Percentiles rank a stretch among this genome's conserved stretches.
These are phyloP conservation scores for Arthrobotrys sinensis DNA, from an alignment of 2,329 filamentous ascomycete species.

Conservation along the genomic window DNA sequence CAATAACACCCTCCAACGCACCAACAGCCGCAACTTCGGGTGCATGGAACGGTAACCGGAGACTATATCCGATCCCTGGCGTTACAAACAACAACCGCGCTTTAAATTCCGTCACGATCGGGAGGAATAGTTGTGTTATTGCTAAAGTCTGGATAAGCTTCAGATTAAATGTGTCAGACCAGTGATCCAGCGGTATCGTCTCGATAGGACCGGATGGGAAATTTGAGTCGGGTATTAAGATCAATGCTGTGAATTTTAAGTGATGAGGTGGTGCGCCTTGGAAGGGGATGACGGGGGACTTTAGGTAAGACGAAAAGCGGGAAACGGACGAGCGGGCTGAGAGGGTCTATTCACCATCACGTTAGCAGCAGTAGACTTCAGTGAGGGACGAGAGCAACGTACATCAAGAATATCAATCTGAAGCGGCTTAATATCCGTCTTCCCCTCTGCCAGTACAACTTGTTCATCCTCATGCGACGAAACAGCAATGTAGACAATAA, in stretches of 20 bases:
- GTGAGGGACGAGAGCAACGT: too few species aligned
- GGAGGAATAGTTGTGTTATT: constrained; percentile 89
- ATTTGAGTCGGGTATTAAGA: constrained; percentile 85
- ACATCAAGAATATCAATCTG: constrained; percentile 86
- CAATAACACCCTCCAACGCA: constrained; percentile 84
- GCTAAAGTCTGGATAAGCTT: constrained; percentile 91
- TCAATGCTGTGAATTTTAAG: constrained; percentile 81
- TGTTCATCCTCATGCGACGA: constrained; percentile 87
- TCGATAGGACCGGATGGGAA: constrained; percentile 88
- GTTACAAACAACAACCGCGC: constrained; percentile 82
- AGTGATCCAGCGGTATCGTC: constrained; percentile 84
- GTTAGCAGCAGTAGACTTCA: too few species aligned
- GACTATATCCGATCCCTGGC: constrained; percentile 83
- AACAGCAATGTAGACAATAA: constrained; percentile 92
- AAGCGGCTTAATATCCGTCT: constrained; percentile 81
- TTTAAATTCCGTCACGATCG: constrained; percentile 77
- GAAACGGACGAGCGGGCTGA: constrained; percentile 79
- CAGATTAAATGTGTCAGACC: constrained; percentile 92
- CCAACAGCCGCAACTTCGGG: constrained; percentile 89
- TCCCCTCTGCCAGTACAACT: constrained; percentile 77
- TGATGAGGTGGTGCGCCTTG: constrained; percentile 82
- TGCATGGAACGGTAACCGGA: constrained; percentile 84
- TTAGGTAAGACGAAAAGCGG: constrained; percentile 80
- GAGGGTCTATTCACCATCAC: constrained; percentile 74
- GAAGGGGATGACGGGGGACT: constrained; percentile 81